These are phyloP conservation scores for Calophaca sinica DNA, from an alignment of 306 rosid genomes.

Conservation along the genomic window DNA sequence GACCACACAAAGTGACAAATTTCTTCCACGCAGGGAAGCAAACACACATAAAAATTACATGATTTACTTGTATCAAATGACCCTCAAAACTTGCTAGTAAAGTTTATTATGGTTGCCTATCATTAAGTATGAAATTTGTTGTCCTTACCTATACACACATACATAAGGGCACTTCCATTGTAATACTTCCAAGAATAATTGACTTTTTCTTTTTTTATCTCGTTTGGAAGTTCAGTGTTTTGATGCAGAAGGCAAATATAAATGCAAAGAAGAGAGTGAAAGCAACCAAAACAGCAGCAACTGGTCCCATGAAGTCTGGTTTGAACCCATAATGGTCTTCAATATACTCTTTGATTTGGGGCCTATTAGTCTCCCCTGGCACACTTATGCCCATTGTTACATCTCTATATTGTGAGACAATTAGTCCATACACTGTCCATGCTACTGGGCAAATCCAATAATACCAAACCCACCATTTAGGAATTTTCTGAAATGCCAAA, in stretches of 20 bases:
- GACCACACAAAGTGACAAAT: too few species aligned
- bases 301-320: conserved; percentile 77
- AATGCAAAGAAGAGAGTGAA: conserved; percentile 84
- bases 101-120: background rate
- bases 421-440: conserved; percentile 96
- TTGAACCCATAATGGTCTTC: conserved; percentile 65
- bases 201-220: conserved; percentile 51
- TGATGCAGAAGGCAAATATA: conserved; percentile 76
- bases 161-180: background rate
- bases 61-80: background rate
- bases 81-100: background rate
- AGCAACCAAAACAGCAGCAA: conserved; percentile 78
- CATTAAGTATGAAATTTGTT: background rate
- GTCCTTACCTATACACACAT: conserved; percentile 1
- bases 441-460: conserved; percentile 93
- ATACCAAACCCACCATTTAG: conserved; percentile 99
- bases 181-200: background rate
- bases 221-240: conserved; percentile 76
- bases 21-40: background rate
- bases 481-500: conserved; percentile 82
- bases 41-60: background rate
- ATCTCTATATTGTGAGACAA: conserved; percentile 91
- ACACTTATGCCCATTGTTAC: conserved; percentile 44
- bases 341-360: conserved; percentile 55
- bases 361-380: conserved; percentile 50